A percentile compares a stretch with the other conserved stretches of the same genome.
Conservation (phyloP, 106 monocot species). For the Acanthochlamys bracteata region DNA sequence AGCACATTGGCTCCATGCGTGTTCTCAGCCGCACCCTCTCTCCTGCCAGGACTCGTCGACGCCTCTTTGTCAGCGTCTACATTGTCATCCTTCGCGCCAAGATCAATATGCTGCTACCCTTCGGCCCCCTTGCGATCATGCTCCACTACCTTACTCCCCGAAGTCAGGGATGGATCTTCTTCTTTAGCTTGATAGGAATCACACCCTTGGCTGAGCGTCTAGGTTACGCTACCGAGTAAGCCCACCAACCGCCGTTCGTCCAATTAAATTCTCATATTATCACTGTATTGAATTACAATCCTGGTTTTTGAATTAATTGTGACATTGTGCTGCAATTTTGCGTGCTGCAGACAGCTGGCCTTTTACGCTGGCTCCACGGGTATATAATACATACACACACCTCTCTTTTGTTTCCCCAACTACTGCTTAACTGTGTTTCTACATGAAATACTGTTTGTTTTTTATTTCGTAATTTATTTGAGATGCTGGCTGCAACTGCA, state of each 20-base stretch:
- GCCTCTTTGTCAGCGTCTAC: background rate
- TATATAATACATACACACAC: too few species aligned
- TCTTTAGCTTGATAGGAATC: constrained; percentile 73
- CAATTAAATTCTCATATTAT: background rate
- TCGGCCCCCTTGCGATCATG: constrained; percentile 82
- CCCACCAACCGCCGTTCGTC: background rate
- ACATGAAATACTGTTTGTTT: background rate
- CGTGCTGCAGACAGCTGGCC: too few species aligned
- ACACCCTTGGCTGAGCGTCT: constrained; percentile 82
- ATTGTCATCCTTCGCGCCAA: constrained; percentile 45
- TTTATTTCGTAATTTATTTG: background rate
- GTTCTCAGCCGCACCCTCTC: background rate
- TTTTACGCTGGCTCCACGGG: too few species aligned
- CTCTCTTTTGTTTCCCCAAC: too few species aligned
- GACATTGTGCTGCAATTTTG: too few species aligned
- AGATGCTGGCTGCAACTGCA: constrained; percentile 12
- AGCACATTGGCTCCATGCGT: background rate
- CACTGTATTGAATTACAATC: background rate
- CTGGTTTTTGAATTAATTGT: background rate
- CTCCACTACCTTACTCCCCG: constrained; percentile 70
- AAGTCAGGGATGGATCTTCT: constrained; percentile 63
- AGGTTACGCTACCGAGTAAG: constrained; percentile 93
- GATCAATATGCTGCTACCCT: constrained; percentile 83
- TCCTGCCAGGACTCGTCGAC: background rate
- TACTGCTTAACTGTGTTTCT: background rate